These are phyloP conservation scores for Sungouiella thailandica DNA, from an alignment of 805 yeast genomes.

Conservation along the genomic window DNA sequence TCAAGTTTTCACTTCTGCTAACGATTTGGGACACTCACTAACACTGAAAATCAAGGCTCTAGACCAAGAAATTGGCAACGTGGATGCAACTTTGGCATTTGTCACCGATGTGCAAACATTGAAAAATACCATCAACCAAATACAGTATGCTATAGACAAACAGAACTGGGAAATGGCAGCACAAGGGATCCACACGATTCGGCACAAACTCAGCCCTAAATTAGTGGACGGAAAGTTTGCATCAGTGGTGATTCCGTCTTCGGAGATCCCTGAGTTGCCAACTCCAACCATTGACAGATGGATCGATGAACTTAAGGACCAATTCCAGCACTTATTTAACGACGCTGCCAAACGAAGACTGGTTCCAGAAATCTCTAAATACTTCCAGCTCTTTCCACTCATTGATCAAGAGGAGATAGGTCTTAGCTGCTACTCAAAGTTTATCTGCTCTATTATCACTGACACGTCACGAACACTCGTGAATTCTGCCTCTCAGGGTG, in stretches of 20 bases:
- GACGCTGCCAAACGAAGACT: constrained; percentile 63
- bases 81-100: constrained; percentile 55
- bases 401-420: constrained; percentile 72
- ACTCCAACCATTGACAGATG: constrained; percentile 49
- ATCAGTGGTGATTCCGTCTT: constrained; percentile 75
- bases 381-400: constrained; percentile 83
- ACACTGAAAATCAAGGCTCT: constrained; percentile 65
- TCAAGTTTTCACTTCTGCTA: constrained; percentile 52
- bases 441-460: constrained; percentile 79
- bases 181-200: constrained; percentile 45
- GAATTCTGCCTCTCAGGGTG: constrained; percentile 28
- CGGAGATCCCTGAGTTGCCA: constrained; percentile 82
- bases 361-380: constrained; percentile 66
- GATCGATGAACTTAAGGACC: constrained; percentile 49
- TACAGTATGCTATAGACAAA: constrained; percentile 62
- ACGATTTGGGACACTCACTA: constrained; percentile 59
- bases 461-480: constrained; percentile 70
- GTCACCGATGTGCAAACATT: constrained; percentile 64
- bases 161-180: constrained; percentile 79
- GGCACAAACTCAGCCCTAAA: constrained; percentile 45
- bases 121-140: constrained; percentile 59
- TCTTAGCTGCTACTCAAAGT: constrained; percentile 73
- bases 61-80: constrained; percentile 66
- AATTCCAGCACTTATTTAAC: constrained; percentile 60
- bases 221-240: constrained; percentile 65